Percentiles rank a stretch among this genome's conserved stretches.
Conservation (phyloP, 345 rosid species). For the Carallia brachiata region DNA sequence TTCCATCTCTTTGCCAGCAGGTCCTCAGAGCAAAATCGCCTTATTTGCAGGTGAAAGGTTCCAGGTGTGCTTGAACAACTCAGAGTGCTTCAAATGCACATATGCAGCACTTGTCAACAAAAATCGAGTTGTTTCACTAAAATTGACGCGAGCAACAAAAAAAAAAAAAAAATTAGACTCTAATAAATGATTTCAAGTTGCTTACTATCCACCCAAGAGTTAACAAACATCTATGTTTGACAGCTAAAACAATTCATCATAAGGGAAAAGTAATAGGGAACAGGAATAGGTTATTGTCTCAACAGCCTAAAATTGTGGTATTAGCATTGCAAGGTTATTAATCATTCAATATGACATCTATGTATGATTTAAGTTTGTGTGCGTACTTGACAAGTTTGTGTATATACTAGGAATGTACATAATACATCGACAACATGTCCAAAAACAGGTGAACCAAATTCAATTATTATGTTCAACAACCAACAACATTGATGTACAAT, state of each 20-base stretch:
- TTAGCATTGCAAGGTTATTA: background rate
- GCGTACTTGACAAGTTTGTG: background rate
- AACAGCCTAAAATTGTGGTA: background rate
- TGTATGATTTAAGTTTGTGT: background rate
- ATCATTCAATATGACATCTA: background rate
- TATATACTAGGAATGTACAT: too few species aligned
- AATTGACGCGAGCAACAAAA: background rate
- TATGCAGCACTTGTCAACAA: constrained; percentile 81
- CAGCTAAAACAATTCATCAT: too few species aligned
- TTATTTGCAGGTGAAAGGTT: constrained; percentile 92
- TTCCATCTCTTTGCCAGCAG: constrained; percentile 59
- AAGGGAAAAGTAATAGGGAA: too few species aligned
- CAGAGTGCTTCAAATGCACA: constrained; percentile 72
- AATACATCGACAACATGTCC: background rate
- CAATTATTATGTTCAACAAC: background rate
- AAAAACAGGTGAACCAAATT: constrained; percentile 1
- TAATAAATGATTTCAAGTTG: too few species aligned
- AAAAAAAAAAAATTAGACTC: background rate
- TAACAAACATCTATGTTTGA: too few species aligned
- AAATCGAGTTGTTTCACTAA: constrained; percentile 66
- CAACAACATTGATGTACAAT: constrained; percentile 8
- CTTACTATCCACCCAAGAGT: too few species aligned
- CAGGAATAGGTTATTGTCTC: background rate
- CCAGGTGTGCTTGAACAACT: constrained; percentile 81
- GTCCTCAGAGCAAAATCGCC: constrained; percentile 86